These are phyloP conservation scores for Harringtonia lauricola DNA, from an alignment of 2,329 filamentous ascomycete genomes.

Conservation along the genomic window DNA sequence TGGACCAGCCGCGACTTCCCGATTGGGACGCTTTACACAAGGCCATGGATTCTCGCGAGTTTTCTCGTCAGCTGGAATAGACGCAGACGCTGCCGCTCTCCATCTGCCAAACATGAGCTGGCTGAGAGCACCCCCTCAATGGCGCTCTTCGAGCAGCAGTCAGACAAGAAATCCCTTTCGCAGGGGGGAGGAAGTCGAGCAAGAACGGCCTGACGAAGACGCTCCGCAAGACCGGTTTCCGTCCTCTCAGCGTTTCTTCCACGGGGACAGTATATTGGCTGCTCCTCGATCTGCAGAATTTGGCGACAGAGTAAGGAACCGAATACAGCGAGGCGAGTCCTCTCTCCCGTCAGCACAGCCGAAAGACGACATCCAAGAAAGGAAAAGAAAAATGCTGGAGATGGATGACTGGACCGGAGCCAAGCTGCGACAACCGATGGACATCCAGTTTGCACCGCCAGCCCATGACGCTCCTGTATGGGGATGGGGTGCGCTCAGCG, in stretches of 20 bases:
- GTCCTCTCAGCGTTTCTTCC: background rate
- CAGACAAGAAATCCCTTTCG: background rate
- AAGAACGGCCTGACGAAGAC: background rate
- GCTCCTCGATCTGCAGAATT: no score
- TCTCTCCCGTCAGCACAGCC: no score
- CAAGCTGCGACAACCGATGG: constrained; percentile 3
- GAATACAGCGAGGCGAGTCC: no score
- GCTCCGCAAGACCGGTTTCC: background rate
- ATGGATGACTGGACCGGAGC: constrained; percentile 12
- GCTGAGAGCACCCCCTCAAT: background rate
- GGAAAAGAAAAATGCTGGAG: constrained; percentile 1
- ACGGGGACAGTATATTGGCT: background rate
- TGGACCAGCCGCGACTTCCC: background rate
- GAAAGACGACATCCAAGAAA: background rate
- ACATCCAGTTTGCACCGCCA: constrained; percentile 3
- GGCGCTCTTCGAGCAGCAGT: background rate
- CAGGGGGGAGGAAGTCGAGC: background rate
- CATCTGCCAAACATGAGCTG: constrained; percentile 1
- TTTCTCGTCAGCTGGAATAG: no score
- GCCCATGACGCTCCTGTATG: constrained; percentile 4
- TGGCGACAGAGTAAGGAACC: no score
- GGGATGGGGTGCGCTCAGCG: constrained; percentile 10
- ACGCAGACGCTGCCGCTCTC: no score
- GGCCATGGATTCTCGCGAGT: no score
- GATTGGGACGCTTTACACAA: background rate